phyloP scores from a whole-genome alignment of 306 rosid species.

The Lupinus albus region DNA sequence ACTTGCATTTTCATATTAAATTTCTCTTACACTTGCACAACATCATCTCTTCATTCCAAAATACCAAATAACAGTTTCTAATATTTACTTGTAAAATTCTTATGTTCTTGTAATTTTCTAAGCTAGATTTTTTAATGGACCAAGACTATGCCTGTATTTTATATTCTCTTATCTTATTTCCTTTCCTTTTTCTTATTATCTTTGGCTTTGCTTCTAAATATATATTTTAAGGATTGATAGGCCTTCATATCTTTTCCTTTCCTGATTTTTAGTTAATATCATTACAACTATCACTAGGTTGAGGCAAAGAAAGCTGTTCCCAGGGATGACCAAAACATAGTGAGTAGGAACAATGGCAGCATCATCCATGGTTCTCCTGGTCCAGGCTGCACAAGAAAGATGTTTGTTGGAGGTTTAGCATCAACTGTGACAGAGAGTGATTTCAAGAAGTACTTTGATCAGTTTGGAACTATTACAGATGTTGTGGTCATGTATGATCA shows the following conservation, averaged over 20 bases:
- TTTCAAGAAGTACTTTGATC: slow-evolving; percentile 90
- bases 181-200: slow-evolving; percentile 12
- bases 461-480: slow-evolving; percentile 95
- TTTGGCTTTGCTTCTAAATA: slow-evolving; percentile 6
- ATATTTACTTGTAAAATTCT: slow-evolving; percentile 25
- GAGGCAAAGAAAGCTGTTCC: slow-evolving; percentile 99
- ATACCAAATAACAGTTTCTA: no score
- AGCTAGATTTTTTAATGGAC: slow-evolving; percentile 38
- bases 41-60: no score
- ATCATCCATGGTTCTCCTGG: slow-evolving; percentile 92
- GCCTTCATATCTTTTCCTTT: slow-evolving; percentile 4
- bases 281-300: slow-evolving; percentile 60
- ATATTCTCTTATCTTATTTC: slow-evolving; percentile 6
- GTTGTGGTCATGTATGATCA: slow-evolving; percentile 99
- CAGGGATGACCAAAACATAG: slow-evolving; percentile 85
- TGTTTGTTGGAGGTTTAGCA: slow-evolving; percentile 98
- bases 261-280: slow-evolving; percentile 21
- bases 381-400: slow-evolving; percentile 89
- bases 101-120: slow-evolving; percentile 28
- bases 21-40: slow-evolving; percentile 8
- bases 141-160: not conserved
- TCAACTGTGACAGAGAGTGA: slow-evolving; percentile 96
- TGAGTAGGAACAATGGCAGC: slow-evolving; percentile 75
- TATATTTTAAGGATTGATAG: slow-evolving; percentile 29
- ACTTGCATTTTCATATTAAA: no score